A percentile compares a stretch with the other conserved stretches of the same genome.
phyloP scores from a whole-genome alignment of 169 alveolate species.

The Fabrea salina region DNA sequence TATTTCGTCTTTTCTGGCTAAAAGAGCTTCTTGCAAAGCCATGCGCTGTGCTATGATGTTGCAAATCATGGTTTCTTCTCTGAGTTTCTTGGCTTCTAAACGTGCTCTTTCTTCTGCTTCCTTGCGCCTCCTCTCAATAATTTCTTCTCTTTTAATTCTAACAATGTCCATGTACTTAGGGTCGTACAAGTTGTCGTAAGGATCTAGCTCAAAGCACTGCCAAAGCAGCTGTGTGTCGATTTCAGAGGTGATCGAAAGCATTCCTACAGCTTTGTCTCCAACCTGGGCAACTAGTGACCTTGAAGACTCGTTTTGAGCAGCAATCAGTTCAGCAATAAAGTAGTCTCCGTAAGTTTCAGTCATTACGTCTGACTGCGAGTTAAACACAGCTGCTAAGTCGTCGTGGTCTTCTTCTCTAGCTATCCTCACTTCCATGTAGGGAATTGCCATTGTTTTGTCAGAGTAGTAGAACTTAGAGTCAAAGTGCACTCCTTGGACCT shows the following conservation, averaged over 20 bases:
- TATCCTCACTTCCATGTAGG: conserved; percentile 76
- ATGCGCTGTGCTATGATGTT: conserved; percentile 81
- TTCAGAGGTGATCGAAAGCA: not conserved
- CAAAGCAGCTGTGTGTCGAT: conserved; percentile 61
- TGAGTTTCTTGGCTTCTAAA: conserved; percentile 53
- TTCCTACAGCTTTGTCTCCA: conserved; percentile 43
- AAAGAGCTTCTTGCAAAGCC: conserved; percentile 66
- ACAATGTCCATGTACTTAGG: conserved; percentile 86
- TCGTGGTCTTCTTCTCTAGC: conserved; percentile 89
- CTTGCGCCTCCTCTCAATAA: conserved; percentile 53
- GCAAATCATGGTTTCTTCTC: conserved; percentile 80
- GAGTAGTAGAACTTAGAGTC: conserved; percentile 63
- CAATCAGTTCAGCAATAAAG: conserved; percentile 88
- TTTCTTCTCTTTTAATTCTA: conserved; percentile 61
- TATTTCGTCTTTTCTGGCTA: conserved; percentile 59
- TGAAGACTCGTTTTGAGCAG: conserved; percentile 75
- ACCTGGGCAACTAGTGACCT: conserved; percentile 80
- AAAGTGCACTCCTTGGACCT: conserved; percentile 57
- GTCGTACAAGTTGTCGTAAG: conserved; percentile 78
- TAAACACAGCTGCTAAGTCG: conserved; percentile 85
- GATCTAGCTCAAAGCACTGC: conserved; percentile 81
- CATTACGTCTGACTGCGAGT: conserved; percentile 79
- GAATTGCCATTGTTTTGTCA: conserved; percentile 66
- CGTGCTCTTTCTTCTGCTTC: conserved; percentile 52
- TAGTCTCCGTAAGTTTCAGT: conserved; percentile 87